phyloP scores from a whole-genome alignment of 768 basidiomycete genomes.

The Kwoniella dendrophila region DNA sequence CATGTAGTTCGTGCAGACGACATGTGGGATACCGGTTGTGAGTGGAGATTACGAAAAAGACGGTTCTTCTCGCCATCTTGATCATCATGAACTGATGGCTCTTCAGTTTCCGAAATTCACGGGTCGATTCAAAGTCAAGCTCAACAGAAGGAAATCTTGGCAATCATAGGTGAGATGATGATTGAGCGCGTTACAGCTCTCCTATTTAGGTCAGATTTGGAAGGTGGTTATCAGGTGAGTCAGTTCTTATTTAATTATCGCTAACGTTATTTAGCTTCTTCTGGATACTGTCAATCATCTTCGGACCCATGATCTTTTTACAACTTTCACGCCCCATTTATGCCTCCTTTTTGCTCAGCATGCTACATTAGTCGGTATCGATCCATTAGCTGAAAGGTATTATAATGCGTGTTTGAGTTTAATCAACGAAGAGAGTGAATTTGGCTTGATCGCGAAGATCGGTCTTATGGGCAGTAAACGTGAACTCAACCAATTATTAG shows the following conservation, averaged over 20 bases:
- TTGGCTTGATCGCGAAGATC: slow-evolving; percentile 36
- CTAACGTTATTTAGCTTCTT: slow-evolving; percentile 10
- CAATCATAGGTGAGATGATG: slow-evolving; percentile 35
- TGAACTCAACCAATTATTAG: slow-evolving; percentile 1
- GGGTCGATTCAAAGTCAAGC: slow-evolving; percentile 11
- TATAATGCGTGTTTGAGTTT: slow-evolving; percentile 28
- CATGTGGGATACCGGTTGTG: slow-evolving; percentile 48
- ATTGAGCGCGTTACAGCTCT: slow-evolving; percentile 36
- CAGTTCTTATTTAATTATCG: background rate
- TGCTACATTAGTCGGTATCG: slow-evolving; percentile 34
- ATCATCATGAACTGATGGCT: slow-evolving; percentile 9
- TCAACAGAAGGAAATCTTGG: slow-evolving; percentile 14
- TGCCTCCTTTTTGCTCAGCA: slow-evolving; percentile 39
- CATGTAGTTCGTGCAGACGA: slow-evolving; percentile 31
- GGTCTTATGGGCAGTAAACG: slow-evolving; percentile 24
- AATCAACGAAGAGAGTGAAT: slow-evolving; percentile 30
- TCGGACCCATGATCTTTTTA: slow-evolving; percentile 26
- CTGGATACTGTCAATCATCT: slow-evolving; percentile 11
- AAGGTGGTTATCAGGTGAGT: slow-evolving; percentile 31
- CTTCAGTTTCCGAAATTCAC: slow-evolving; percentile 28
- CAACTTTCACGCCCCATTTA: slow-evolving; percentile 33
- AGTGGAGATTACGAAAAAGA: slow-evolving; percentile 12
- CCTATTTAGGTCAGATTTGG: slow-evolving; percentile 29
- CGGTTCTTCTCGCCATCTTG: too few relatives aligned
- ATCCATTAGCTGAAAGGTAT: slow-evolving; percentile 24